Base-by-base conservation (phyloP, 2,329 filamentous ascomycete genomes). In the Penicillium brasilianum region DNA sequence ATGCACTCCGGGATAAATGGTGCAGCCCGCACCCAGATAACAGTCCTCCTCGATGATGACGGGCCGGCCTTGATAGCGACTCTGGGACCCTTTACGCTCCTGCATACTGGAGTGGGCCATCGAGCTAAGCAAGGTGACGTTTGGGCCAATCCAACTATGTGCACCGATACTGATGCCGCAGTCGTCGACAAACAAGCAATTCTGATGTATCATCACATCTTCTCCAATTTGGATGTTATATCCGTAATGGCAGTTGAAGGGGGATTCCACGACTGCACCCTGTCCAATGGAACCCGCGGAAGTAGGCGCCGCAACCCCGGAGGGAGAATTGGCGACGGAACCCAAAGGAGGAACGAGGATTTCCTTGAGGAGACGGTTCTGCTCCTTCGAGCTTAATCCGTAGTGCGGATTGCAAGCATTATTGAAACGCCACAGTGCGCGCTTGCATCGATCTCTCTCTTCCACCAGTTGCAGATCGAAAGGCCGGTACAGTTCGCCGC, bases 241-340 rank as follows among this genome's bases (percentile, higher is more conserved):
- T 0, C 95, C 95, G 72, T 97, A 97, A 71, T 97, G 93, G 74
- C 94, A 97, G 50, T 85, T 88, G 76, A 99, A 98, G 0, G 94
- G 94, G 2, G 91, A 88, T 71, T 97, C 92, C 28, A 99, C 90
- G 44, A 89, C 83, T 5, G 91, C 89, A 58, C 89, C 87, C 16
- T 88, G 85, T n/a, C 92, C 92, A 5, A 95, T 85, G 25, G 85
- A 58, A 86, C 91, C 58, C 81, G 65, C 61, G 73, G 68, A 85
- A 83, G 43, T 82, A 83, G 57, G 85, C 75, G 10, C 84, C 78
- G 49, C 83, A 82, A 81, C 78, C 67, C 84, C 77, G 6, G 82
- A 81, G 2, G 85, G 84, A n/a, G 87, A 85, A 25, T 68, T 71
- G 36, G 64, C 55, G 18, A 64, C 62, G 10, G 71, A 68, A 55